Evolutionary conservation across 225 moss, liverwort and hornwort species (phyloP).

Genomic region (Sphagnum tenellum): DNA sequence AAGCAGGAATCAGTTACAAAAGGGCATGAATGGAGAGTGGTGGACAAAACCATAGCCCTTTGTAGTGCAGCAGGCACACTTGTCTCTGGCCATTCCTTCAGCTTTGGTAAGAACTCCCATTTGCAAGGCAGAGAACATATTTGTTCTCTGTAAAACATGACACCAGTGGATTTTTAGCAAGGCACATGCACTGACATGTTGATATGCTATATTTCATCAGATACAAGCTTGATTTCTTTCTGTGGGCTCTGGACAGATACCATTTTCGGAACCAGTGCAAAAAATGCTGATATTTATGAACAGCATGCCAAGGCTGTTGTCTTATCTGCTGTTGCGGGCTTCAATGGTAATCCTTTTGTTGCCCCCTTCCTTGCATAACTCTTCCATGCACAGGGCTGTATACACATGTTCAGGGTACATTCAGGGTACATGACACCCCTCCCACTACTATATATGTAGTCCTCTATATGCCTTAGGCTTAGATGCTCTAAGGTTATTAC

Average conservation of each 20-base stretch:
- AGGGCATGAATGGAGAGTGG: constrained; percentile 55
- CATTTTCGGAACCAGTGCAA: constrained; percentile 56
- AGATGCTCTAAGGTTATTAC: too few species aligned
- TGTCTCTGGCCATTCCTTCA: constrained; percentile 54
- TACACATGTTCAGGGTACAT: too few species aligned
- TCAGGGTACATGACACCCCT: too few species aligned
- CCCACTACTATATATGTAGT: too few species aligned
- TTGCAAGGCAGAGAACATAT: too few species aligned
- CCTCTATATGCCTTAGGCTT: too few species aligned
- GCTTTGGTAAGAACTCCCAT: constrained; percentile 44
- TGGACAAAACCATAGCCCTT: constrained; percentile 47
- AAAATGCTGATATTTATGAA: constrained; percentile 61
- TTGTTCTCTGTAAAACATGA: too few species aligned
- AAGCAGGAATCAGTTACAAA: constrained; percentile 20
- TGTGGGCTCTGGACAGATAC: constrained; percentile 41
- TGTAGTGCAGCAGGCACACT: constrained; percentile 59
- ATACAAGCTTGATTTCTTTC: background rate
- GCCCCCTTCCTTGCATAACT: too few species aligned
- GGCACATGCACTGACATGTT: too few species aligned
- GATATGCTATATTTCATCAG: too few species aligned
- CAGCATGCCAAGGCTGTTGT: constrained; percentile 68
- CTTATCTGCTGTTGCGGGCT: constrained; percentile 68
- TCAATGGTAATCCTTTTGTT: constrained; percentile 45
- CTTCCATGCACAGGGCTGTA: too few species aligned
- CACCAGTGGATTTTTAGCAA: too few species aligned